phyloP scores from a whole-genome alignment of 2,329 filamentous ascomycete species.

The Magnaporthiopsis poae region DNA sequence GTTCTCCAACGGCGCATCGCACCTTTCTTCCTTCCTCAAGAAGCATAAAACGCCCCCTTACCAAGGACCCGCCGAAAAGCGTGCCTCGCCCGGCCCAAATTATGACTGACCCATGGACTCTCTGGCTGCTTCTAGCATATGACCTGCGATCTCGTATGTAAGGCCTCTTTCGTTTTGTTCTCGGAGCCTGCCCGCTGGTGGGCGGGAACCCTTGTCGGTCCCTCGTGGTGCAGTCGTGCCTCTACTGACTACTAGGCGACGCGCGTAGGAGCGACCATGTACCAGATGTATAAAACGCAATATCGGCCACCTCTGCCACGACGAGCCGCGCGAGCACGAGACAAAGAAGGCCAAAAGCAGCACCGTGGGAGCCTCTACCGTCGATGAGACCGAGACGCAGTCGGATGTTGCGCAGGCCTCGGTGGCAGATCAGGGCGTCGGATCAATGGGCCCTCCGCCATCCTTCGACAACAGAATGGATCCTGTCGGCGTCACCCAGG shows the following conservation, averaged over 20 bases:
- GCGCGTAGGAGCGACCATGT: constrained; percentile 76
- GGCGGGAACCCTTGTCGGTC: background rate
- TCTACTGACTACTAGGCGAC: background rate
- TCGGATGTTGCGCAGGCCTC: constrained; percentile 37
- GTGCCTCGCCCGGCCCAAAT: background rate
- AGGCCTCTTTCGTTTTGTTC: constrained; percentile 15
- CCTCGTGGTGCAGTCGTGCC: background rate
- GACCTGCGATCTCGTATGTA: constrained; percentile 81
- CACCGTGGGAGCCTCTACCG: constrained; percentile 43
- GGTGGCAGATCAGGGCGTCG: constrained; percentile 44
- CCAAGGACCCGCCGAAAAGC: background rate
- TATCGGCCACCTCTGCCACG: constrained; percentile 95
- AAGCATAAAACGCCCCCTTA: background rate
- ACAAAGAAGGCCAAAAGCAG: constrained; percentile 66
- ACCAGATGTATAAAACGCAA: constrained; percentile 96
- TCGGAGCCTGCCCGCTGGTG: no score
- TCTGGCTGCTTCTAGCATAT: constrained; percentile 56
- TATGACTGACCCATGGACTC: background rate
- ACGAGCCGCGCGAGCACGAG: constrained; percentile 80
- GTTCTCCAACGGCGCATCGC: background rate
- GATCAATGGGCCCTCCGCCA: constrained; percentile 44
- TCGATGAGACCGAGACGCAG: constrained; percentile 51
- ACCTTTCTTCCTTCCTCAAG: background rate
- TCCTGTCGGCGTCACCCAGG: constrained; percentile 24
- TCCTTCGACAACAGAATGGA: constrained; percentile 27